A percentile compares a stretch with the other conserved stretches of the same genome.
Evolutionary conservation across 148 eudicot species (phyloP).

Genomic region (Rhododendron henanense): DNA sequence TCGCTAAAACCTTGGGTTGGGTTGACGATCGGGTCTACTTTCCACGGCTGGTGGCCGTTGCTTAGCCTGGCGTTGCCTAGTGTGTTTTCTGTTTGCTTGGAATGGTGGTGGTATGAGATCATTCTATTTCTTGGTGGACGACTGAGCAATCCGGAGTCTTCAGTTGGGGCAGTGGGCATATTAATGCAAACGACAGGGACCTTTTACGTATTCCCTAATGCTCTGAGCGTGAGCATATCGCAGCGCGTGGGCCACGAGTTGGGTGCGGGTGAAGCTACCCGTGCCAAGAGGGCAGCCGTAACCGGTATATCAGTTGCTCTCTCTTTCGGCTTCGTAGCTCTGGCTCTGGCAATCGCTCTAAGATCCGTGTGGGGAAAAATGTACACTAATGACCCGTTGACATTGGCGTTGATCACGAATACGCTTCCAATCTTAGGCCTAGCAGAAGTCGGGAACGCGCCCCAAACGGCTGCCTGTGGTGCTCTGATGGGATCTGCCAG

Average conservation of each 20-base stretch:
- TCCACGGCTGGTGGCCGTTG: slow-evolving; percentile 69
- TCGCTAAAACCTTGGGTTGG: slow-evolving; percentile 67
- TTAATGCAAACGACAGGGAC: slow-evolving; percentile 73
- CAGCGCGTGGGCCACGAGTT: slow-evolving; percentile 73
- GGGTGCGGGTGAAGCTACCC: slow-evolving; percentile 57
- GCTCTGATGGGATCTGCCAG: slow-evolving; percentile 72
- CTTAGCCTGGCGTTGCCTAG: slow-evolving; percentile 69
- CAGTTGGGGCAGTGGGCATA: slow-evolving; percentile 82
- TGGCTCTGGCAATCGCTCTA: slow-evolving; percentile 32
- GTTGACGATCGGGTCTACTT: slow-evolving; percentile 28
- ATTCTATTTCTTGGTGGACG: slow-evolving; percentile 74
- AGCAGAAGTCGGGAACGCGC: slow-evolving; percentile 75
- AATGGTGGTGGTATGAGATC: slow-evolving; percentile 99
- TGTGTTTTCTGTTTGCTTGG: slow-evolving; percentile 61
- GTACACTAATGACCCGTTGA: slow-evolving; percentile 54
- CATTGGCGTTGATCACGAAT: slow-evolving; percentile 32
- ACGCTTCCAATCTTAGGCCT: slow-evolving; percentile 71
- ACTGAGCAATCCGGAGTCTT: slow-evolving; percentile 54
- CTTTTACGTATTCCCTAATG: slow-evolving; percentile 59
- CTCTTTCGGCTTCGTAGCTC: slow-evolving; percentile 38
- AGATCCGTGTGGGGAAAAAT: slow-evolving; percentile 63
- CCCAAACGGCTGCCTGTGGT: slow-evolving; percentile 87
- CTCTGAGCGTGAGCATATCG: slow-evolving; percentile 61
- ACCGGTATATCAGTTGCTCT: slow-evolving; percentile 42
- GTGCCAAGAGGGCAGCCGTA: slow-evolving; percentile 47